A percentile compares a stretch with the other conserved stretches of the same genome.
Conservation (phyloP, 352 stramenopile genomes). For the Phytophthora nicotianae region DNA sequence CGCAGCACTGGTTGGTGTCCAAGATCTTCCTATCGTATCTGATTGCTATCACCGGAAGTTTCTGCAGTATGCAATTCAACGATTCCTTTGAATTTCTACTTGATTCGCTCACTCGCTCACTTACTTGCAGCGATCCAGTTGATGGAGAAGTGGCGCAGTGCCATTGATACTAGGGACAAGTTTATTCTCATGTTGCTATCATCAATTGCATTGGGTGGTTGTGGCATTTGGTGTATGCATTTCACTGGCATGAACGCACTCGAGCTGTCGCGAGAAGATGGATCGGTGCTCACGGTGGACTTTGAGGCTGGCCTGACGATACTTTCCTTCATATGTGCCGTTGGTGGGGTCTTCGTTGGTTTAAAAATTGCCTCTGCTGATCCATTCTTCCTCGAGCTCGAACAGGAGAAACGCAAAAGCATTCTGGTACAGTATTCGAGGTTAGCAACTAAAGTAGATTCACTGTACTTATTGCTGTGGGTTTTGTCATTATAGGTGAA, state of each 20-base stretch:
- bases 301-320: constrained; percentile 65
- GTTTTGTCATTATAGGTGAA: constrained; percentile 33
- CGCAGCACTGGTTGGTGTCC: constrained; percentile 47
- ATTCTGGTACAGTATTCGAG: constrained; percentile 26
- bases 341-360: constrained; percentile 60
- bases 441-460: background rate
- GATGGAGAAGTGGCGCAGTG: constrained; percentile 75
- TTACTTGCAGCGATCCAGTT: constrained; percentile 55
- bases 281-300: constrained; percentile 41
- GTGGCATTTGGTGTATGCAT: constrained; percentile 78
- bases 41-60: constrained; percentile 62
- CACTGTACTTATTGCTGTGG: constrained; percentile 1
- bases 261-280: constrained; percentile 40
- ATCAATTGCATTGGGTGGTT: constrained; percentile 53
- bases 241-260: constrained; percentile 74
- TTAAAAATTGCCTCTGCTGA: constrained; percentile 61
- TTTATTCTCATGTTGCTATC: constrained; percentile 47
- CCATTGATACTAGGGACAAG: constrained; percentile 39
- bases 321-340: constrained; percentile 58
- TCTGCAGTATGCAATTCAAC: constrained; percentile 42
- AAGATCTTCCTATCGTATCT: constrained; percentile 58
- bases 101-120: background rate
- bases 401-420: constrained; percentile 56
- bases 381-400: constrained; percentile 68
- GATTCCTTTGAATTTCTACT: background rate